Evolutionary conservation across 768 basidiomycete species (phyloP).

Genomic region (Rhodotorula toruloides): DNA sequence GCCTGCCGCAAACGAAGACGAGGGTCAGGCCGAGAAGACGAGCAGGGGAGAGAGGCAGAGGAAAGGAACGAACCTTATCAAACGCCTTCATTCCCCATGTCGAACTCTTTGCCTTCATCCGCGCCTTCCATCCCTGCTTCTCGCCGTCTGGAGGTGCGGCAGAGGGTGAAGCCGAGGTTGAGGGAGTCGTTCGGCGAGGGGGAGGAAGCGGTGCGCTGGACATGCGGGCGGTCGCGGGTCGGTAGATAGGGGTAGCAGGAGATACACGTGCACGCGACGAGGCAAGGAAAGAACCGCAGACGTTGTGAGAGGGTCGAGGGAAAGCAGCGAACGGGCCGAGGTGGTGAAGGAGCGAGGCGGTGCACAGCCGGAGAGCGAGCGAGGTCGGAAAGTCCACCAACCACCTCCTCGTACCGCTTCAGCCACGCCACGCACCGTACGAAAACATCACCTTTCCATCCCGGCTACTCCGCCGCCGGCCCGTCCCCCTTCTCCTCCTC

Average conservation of each 20-base stretch:
- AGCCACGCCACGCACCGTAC: no score
- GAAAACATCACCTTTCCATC: no score
- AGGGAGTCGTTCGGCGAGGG: constrained; percentile 4
- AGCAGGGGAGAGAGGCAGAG: neutral
- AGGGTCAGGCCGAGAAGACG: no score
- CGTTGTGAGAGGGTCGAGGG: neutral
- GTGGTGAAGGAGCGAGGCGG: no score
- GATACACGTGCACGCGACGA: neutral
- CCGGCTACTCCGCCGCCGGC: neutral
- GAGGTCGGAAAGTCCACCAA: neutral
- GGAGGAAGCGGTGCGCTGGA: constrained; percentile 1
- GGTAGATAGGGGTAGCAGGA: neutral
- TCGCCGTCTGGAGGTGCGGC: neutral
- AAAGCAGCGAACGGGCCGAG: neutral
- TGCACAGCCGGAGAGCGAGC: neutral
- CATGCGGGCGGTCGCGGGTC: no score
- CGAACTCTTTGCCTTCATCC: neutral
- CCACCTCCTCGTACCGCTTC: no score
- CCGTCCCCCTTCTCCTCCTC: neutral
- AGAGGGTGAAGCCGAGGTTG: neutral
- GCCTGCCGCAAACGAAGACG: neutral
- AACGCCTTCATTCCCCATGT: constrained; percentile 4
- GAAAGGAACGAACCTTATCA: neutral
- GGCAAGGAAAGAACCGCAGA: no score
- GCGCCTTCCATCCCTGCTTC: constrained; percentile 2